phyloP scores from a whole-genome alignment of 192 early-diverging fungal species.

The Ambispora gerdemannii region DNA sequence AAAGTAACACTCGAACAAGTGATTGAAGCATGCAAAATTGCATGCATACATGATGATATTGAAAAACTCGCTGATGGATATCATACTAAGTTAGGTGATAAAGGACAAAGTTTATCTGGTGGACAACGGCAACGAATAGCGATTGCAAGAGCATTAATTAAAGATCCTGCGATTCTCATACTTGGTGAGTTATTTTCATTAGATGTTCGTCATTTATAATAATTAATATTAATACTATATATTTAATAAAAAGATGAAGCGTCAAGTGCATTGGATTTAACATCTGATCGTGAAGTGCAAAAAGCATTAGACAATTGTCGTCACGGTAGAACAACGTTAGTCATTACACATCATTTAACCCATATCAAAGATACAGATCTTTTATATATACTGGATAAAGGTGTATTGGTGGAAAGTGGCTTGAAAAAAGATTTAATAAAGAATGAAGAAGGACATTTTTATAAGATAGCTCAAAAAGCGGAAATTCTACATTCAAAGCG shows the following conservation, averaged over 20 bases:
- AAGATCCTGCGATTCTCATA: conserved; percentile 61
- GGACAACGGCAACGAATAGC: conserved; percentile 80
- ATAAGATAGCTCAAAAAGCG: neutral
- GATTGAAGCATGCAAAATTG: conserved; percentile 51
- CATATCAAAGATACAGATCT: conserved; percentile 46
- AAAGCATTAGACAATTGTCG: conserved; percentile 35
- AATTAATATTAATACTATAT: too few species aligned
- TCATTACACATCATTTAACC: conserved; percentile 59
- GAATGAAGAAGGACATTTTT: conserved; percentile 18
- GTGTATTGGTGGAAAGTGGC: conserved; percentile 37
- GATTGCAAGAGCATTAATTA: conserved; percentile 60
- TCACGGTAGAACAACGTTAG: conserved; percentile 46
- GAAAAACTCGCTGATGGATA: conserved; percentile 52
- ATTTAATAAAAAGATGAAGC: conserved; percentile 42
- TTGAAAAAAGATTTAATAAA: conserved; percentile 29
- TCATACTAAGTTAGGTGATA: conserved; percentile 64
- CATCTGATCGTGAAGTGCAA: conserved; percentile 36
- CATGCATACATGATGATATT: conserved; percentile 71
- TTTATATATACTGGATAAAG: conserved; percentile 50
- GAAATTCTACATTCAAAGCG: neutral
- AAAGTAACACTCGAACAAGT: conserved; percentile 58
- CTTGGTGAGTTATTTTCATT: conserved; percentile 43
- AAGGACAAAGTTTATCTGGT: conserved; percentile 72
- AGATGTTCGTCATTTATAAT: too few species aligned
- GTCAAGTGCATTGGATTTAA: conserved; percentile 35